A percentile compares a stretch with the other conserved stretches of the same genome.
phyloP scores from a whole-genome alignment of 2,329 filamentous ascomycete species.

The Juglanconis sp. region DNA sequence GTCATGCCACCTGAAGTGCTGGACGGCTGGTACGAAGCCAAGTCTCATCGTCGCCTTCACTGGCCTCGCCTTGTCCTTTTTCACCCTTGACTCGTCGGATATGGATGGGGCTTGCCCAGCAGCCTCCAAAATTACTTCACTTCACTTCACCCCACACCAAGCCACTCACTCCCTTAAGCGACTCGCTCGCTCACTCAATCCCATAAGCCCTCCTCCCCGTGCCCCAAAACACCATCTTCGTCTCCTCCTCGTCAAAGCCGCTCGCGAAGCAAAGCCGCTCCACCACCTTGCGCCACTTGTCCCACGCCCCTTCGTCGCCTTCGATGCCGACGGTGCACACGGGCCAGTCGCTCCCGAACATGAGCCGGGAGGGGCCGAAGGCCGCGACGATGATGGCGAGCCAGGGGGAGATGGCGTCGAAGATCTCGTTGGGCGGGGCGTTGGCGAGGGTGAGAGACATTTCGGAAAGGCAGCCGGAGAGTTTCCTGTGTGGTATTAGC shows the following conservation, averaged over 20 bases:
- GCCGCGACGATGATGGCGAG: conserved; percentile 66
- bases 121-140: background rate
- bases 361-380: conserved; percentile 70
- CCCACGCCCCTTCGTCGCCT: conserved; percentile 59
- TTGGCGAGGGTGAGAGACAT: conserved; percentile 57
- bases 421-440: conserved; percentile 53
- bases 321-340: conserved; percentile 65
- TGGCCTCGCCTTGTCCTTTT: too few species aligned
- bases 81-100: too few species aligned
- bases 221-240: conserved; percentile 66
- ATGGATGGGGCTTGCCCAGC: too few species aligned
- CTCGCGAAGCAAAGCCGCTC: conserved; percentile 64
- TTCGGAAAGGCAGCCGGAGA: conserved; percentile 70
- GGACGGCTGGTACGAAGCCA: too few species aligned
- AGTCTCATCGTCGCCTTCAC: too few species aligned
- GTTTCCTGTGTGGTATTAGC: conserved; percentile 4
- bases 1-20: too few species aligned
- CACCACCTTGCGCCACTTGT: conserved; percentile 71
- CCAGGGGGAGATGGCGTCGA: conserved; percentile 66
- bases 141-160: background rate
- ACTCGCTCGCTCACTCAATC: background rate
- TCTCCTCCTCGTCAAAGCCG: conserved; percentile 57
- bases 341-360: conserved; percentile 95
- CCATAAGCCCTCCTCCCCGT: conserved; percentile 71
- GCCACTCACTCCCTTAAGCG: too few species aligned